A percentile compares a stretch with the other conserved stretches of the same genome.
Conservation (phyloP, 2,329 filamentous ascomycete species). For the Aotearoamyces nothofagi region DNA sequence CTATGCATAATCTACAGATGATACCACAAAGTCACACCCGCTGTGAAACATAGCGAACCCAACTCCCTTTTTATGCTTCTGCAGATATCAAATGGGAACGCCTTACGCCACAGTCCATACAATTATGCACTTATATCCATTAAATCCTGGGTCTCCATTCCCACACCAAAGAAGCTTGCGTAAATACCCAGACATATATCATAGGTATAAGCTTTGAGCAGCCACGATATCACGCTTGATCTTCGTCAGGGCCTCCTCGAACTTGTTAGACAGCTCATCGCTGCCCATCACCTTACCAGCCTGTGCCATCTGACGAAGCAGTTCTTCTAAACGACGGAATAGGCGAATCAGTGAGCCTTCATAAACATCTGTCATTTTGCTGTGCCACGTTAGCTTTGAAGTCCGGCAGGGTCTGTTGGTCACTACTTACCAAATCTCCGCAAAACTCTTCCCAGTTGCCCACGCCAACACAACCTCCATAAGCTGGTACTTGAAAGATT, state of each 20-base stretch:
- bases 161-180: background rate
- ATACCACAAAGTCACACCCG: too few relatives aligned
- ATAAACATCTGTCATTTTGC: constrained; percentile 98
- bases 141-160: too few relatives aligned
- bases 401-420: too few relatives aligned
- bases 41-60: too few relatives aligned
- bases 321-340: constrained; percentile 88
- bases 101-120: too few relatives aligned
- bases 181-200: constrained; percentile 16
- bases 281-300: constrained; percentile 97
- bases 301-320: constrained; percentile 88
- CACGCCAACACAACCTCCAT: constrained; percentile 95
- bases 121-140: too few relatives aligned
- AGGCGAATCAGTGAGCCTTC: constrained; percentile 92
- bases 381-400: too few relatives aligned
- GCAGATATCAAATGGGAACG: too few relatives aligned
- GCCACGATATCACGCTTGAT: constrained; percentile 89
- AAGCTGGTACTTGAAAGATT: constrained; percentile 81
- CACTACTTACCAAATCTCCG: constrained; percentile 75
- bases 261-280: constrained; percentile 83
- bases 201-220: constrained; percentile 84
- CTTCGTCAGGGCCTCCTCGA: constrained; percentile 72
- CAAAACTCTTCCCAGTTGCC: constrained; percentile 81
- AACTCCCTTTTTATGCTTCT: too few relatives aligned
- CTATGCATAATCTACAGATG: too few relatives aligned